Evolutionary conservation across 2,329 filamentous ascomycete species (phyloP), one percentile per base, ranked within the genome.

Genomic region (Akanthomyces lecanii): DNA sequence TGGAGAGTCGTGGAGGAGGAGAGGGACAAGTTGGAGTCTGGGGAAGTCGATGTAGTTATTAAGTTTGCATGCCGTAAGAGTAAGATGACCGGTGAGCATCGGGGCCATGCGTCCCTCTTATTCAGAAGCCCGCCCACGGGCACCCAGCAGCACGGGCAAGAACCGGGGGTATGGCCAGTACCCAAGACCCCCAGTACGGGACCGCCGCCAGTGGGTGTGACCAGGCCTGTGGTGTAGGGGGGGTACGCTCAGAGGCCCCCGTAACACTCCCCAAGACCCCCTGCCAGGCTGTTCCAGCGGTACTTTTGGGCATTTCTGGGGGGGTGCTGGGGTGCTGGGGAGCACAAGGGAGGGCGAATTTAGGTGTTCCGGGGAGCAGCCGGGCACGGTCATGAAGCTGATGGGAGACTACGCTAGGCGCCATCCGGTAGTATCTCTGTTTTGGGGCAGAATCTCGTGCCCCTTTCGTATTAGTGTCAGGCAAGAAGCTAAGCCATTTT

Each of bases 61-160:
- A 68, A 64, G 65, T 64, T 65, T 64, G 65, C 57, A 62, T 66
- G 59, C 65, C 62, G 30, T 66, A 67, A 66, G 45, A 62, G 52
- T 64, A 62, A 67, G 70, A 70, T 65, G 69, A 68, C 68, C 66
- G 67, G 70, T 67, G 70, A 66, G 69, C 68, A 69, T 69, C 66
- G 59, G 44, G 60, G 60, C 44, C 42, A 55, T 62, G 60, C 52
- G 60, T 54, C 60, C 52, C 60, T 62, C 60, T 62, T 62, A 62
- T 62, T 60, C 57, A 60, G 57, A 60, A 28, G 56, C 11, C 45
- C 45, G 33, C 52, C 33, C 47, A 60, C 47, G 57, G 47, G 47
- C 57, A 50, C 56, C 30, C 47, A 60, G 47, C 23, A 60, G 47
- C 47, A 60, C 57, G 57, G 57, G 57, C 57, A 60, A 52, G 57